Percentiles rank a stretch among this genome's conserved stretches.
Evolutionary conservation across 306 rosid genomes (phyloP).

Genomic region (Nissolia schottii): DNA sequence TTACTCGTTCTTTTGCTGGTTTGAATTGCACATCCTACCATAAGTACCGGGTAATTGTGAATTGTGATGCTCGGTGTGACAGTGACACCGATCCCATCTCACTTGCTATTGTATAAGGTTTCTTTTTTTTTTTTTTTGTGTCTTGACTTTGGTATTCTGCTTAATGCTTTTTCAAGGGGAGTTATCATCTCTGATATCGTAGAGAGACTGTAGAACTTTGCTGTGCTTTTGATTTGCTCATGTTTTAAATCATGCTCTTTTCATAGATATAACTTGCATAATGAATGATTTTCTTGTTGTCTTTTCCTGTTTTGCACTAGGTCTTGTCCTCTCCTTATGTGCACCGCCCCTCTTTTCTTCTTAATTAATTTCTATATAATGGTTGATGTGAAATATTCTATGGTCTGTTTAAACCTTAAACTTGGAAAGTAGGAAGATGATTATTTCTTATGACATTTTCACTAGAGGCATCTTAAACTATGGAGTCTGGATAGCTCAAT

Average conservation of each 20-base stretch:
- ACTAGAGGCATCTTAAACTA: background rate
- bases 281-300: background rate
- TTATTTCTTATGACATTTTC: background rate
- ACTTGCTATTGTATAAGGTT: background rate
- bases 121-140: background rate
- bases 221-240: background rate
- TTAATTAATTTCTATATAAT: background rate
- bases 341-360: background rate
- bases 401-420: slow-evolving; percentile 6
- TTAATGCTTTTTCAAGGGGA: background rate
- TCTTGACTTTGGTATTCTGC: background rate
- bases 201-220: background rate
- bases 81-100: background rate
- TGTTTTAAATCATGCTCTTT: background rate
- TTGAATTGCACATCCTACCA: background rate
- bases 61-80: background rate
- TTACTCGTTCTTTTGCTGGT: background rate
- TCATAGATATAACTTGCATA: background rate
- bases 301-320: background rate
- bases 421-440: background rate
- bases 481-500: background rate
- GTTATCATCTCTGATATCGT: background rate
- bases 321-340: background rate
- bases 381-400: background rate
- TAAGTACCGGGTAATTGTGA: background rate